A percentile compares a stretch with the other conserved stretches of the same genome.
These are phyloP conservation scores for Cicer arietinum DNA, from an alignment of 306 rosid species.

Conservation along the genomic window DNA sequence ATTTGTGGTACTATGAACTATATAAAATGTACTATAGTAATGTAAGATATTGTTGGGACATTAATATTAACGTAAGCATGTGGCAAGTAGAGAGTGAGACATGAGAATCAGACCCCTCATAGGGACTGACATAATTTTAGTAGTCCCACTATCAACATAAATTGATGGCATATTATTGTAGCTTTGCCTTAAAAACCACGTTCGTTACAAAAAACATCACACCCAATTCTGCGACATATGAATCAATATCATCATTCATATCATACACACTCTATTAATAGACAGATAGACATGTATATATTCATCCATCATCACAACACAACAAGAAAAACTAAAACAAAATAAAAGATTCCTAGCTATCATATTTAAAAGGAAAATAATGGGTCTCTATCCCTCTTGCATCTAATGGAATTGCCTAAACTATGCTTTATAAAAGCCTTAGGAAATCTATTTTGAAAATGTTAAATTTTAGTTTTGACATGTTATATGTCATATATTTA, in stretches of 20 bases:
- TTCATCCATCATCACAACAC: background rate
- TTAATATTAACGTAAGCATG: slow-evolving; percentile 48
- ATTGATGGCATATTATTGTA: slow-evolving; percentile 22
- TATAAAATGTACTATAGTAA: background rate
- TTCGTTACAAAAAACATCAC: background rate
- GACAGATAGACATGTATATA: background rate
- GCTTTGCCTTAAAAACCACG: slow-evolving; percentile 25
- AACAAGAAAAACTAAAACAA: background rate
- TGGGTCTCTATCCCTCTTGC: background rate
- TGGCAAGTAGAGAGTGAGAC: slow-evolving; percentile 41
- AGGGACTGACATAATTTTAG: slow-evolving; percentile 39
- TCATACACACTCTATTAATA: background rate
- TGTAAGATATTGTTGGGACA: slow-evolving; percentile 44
- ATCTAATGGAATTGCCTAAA: too few relatives aligned
- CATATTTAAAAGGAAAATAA: background rate
- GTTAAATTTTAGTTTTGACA: too few relatives aligned
- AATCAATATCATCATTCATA: background rate
- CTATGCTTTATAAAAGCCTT: too few relatives aligned
- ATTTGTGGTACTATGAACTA: background rate
- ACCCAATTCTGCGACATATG: slow-evolving; percentile 1
- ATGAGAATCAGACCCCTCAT: slow-evolving; percentile 38
- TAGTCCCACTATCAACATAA: slow-evolving; percentile 42
- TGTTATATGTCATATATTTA: too few relatives aligned
- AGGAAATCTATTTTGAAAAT: too few relatives aligned
- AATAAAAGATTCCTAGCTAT: background rate